These are phyloP conservation scores for Pythium dissotocum DNA, from an alignment of 352 stramenopile genomes.

Conservation along the genomic window DNA sequence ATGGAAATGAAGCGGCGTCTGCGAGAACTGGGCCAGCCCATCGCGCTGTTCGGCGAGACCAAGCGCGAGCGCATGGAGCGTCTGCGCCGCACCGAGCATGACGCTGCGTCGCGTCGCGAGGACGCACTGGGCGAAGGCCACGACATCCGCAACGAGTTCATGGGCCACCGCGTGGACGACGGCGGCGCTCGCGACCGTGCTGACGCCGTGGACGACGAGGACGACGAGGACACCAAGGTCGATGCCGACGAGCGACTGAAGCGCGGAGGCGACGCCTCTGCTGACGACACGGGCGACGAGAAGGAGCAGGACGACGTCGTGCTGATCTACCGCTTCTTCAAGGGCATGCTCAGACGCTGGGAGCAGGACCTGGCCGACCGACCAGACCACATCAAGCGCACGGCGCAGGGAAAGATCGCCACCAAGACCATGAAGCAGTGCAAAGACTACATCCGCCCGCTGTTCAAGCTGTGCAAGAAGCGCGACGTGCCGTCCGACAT, in stretches of 20 bases:
- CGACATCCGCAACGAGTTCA: conserved; percentile 77
- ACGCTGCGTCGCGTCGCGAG: conserved; percentile 61
- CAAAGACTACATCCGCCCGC: conserved; percentile 98
- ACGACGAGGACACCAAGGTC: conserved; percentile 16
- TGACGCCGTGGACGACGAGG: conserved; percentile 49
- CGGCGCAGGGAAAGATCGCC: conserved; percentile 92
- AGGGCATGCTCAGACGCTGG: conserved; percentile 93
- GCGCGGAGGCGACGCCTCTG: conserved; percentile 8
- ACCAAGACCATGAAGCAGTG: conserved; percentile 98
- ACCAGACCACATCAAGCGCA: conserved; percentile 88
- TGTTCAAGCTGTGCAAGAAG: conserved; percentile 97
- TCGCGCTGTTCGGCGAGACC: conserved; percentile 89
- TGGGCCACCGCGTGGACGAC: conserved; percentile 42
- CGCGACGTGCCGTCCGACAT: conserved; percentile 89
- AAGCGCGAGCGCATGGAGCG: conserved; percentile 59
- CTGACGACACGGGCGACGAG: conserved; percentile 24
- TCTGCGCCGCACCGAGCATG: conserved; percentile 66
- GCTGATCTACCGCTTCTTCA: conserved; percentile 93
- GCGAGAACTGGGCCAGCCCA: conserved; percentile 74
- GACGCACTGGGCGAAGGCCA: conserved; percentile 75
- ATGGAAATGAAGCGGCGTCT: conserved; percentile 81
- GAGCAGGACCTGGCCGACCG: conserved; percentile 89
- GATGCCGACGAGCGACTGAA: conserved; percentile 4
- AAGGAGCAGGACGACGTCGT: conserved; percentile 37
- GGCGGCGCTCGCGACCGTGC: conserved; percentile 16